phyloP scores from a whole-genome alignment of 1,284 basidiomycete genomes.

The Naganishia liquefaciens region DNA sequence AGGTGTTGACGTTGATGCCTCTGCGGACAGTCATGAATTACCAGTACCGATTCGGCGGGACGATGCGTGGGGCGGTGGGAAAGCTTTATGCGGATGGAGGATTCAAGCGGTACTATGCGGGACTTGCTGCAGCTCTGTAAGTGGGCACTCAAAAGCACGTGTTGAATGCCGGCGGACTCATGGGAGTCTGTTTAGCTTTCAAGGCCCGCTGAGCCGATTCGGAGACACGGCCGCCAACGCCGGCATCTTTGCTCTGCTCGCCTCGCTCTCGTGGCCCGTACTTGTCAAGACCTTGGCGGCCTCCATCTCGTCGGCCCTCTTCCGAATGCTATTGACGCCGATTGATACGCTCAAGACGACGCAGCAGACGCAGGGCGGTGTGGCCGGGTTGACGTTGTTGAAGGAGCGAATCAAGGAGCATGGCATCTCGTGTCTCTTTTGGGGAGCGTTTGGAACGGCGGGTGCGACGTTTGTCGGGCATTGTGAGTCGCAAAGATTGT shows the following conservation, averaged over 20 bases:
- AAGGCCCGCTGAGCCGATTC: constrained; percentile 62
- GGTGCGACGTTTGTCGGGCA: constrained; percentile 89
- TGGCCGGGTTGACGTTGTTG: constrained; percentile 64
- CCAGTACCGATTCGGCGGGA: constrained; percentile 68
- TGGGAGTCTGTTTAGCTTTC: constrained; percentile 37
- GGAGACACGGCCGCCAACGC: constrained; percentile 73
- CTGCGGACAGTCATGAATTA: constrained; percentile 86
- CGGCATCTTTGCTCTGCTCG: constrained; percentile 47
- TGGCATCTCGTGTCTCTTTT: constrained; percentile 78
- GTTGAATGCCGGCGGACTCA: not conserved
- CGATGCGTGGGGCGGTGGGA: constrained; percentile 64
- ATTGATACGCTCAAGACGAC: constrained; percentile 91
- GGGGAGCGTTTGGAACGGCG: constrained; percentile 81
- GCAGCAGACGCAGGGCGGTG: constrained; percentile 78
- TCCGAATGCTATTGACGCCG: constrained; percentile 80
- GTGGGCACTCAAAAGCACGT: constrained; percentile 6
- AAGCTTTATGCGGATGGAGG: constrained; percentile 78
- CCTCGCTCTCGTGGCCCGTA: constrained; percentile 45
- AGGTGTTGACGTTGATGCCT: constrained; percentile 77
- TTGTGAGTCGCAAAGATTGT: constrained; percentile 57
- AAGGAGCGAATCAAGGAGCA: constrained; percentile 68
- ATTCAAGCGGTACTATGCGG: constrained; percentile 76
- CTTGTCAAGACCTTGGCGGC: constrained; percentile 51
- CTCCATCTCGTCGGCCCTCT: constrained; percentile 61
- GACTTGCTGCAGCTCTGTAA: constrained; percentile 75